Evolutionary conservation across 2,329 filamentous ascomycete genomes (phyloP).

Genomic region (Fusarium fujikuroi): DNA sequence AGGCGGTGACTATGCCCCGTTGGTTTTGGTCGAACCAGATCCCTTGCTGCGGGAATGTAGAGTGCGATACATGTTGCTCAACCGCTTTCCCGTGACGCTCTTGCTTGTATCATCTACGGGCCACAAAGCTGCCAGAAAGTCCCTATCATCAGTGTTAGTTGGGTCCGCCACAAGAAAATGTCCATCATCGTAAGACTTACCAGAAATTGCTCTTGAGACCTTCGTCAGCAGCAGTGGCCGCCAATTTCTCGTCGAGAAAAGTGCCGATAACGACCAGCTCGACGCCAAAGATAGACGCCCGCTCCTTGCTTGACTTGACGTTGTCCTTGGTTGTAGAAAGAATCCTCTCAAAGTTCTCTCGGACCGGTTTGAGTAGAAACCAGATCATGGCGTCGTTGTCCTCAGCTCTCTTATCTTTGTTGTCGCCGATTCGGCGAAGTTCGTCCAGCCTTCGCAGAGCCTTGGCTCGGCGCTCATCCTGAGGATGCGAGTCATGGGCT

Average conservation of each 20-base stretch:
- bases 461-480: slow-evolving; percentile 55
- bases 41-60: slow-evolving; percentile 50
- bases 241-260: slow-evolving; percentile 63
- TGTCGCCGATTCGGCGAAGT: slow-evolving; percentile 59
- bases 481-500: slow-evolving; percentile 46
- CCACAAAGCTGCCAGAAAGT: slow-evolving; percentile 59
- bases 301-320: slow-evolving; percentile 70
- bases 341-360: slow-evolving; percentile 68
- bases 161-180: background rate
- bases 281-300: slow-evolving; percentile 69
- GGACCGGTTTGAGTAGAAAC: slow-evolving; percentile 67
- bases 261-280: slow-evolving; percentile 71
- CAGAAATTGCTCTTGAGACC: slow-evolving; percentile 62
- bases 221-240: slow-evolving; percentile 54
- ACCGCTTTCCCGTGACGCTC: slow-evolving; percentile 55
- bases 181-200: slow-evolving; percentile 50
- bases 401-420: slow-evolving; percentile 59
- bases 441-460: slow-evolving; percentile 56
- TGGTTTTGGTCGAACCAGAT: slow-evolving; percentile 46
- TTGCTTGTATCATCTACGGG: slow-evolving; percentile 58
- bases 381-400: slow-evolving; percentile 60
- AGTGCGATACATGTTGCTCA: slow-evolving; percentile 58
- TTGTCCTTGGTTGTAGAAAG: slow-evolving; percentile 70
- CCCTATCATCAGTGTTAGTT: slow-evolving; percentile 48
- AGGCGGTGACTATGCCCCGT: slow-evolving; percentile 46